Evolutionary conservation across 805 yeast species (phyloP).

Genomic region (Ogataea nakhonphanomensis): DNA sequence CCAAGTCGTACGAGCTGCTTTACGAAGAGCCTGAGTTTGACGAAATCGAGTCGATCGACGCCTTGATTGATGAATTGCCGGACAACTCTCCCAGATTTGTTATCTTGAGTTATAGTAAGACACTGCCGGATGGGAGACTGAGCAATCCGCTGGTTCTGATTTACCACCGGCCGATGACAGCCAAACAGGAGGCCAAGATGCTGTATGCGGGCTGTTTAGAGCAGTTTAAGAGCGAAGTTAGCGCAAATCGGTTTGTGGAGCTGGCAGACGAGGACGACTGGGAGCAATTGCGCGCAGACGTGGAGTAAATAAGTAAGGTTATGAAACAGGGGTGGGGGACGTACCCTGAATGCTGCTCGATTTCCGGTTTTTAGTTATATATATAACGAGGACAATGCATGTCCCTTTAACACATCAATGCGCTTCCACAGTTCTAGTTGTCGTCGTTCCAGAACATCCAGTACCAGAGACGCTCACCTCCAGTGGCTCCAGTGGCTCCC

Average conservation of each 20-base stretch:
- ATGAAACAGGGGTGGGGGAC: no score
- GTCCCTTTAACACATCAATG: no score
- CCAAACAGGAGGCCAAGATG: conserved; percentile 82
- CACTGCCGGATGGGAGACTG: conserved; percentile 65
- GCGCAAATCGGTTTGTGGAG: conserved; percentile 62
- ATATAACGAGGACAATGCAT: no score
- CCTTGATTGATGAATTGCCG: conserved; percentile 72
- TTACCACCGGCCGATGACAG: conserved; percentile 87
- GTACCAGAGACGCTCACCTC: neutral
- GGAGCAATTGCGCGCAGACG: conserved; percentile 7
- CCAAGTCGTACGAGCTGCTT: conserved; percentile 47
- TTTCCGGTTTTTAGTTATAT: no score
- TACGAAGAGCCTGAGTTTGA: conserved; percentile 40
- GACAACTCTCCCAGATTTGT: conserved; percentile 78
- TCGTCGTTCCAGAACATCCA: no score
- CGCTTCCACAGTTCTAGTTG: no score
- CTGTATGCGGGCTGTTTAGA: conserved; percentile 89
- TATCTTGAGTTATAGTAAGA: conserved; percentile 72
- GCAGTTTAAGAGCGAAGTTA: conserved; percentile 71
- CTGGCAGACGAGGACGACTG: conserved; percentile 68
- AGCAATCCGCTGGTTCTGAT: conserved; percentile 71
- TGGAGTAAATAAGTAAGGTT: neutral
- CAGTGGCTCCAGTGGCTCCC: neutral
- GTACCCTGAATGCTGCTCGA: no score
- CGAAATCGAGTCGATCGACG: conserved; percentile 51